Base-by-base conservation (phyloP, 768 basidiomycete genomes). In the Mycena rebaudengoi region DNA sequence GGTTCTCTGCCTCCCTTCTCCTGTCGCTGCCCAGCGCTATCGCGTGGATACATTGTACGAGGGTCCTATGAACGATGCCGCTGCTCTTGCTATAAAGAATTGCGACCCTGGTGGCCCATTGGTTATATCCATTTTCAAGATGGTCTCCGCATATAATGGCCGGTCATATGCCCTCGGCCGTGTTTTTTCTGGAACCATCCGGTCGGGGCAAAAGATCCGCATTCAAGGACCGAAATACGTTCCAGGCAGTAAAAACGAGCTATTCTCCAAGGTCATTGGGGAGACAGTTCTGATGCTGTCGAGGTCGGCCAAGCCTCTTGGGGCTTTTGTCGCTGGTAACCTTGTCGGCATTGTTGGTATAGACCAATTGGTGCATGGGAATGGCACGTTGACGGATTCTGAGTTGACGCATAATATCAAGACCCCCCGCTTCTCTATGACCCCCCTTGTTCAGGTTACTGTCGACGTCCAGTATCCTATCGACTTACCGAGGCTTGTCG, bases 141-240 rank as follows among this genome's bases (percentile, higher is more conserved):
- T 99, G 98, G 97, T 98, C 71, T 98, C 98, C 3, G 96, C 97
- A 70, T 98, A 99, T 81, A 98, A 98, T 83, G 98, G 97, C 75
- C 96, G 97, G 66, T 99, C 99, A 92, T 99, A 98, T 80, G 97
- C 97, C 64, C 98, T 99, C 79, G 97, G 97, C 81, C 97, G 97
- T 86, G 91, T 99, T 83, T 99, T 99, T 88, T 94, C 97, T 68
- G 97, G 97, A 75, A 98, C 96, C 65, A 95, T 99, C 75, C 90
- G 88, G 69, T 88, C 97, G 61, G 97, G 98, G 53, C 97, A 96
- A 75, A 99, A 98, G 83, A 88, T 98, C 81, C 95, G 97, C 74
- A 98, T 99, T 73, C 98, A 99, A 82, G 97, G 97, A 23, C 98
- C 97, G 70, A 98, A 98, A 87, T 99, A 96, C 80, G 58, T 96